Percentiles rank a stretch among this genome's conserved stretches.
These are phyloP conservation scores for Boletus sensibilis DNA, from an alignment of 768 basidiomycete genomes.

Conservation along the genomic window DNA sequence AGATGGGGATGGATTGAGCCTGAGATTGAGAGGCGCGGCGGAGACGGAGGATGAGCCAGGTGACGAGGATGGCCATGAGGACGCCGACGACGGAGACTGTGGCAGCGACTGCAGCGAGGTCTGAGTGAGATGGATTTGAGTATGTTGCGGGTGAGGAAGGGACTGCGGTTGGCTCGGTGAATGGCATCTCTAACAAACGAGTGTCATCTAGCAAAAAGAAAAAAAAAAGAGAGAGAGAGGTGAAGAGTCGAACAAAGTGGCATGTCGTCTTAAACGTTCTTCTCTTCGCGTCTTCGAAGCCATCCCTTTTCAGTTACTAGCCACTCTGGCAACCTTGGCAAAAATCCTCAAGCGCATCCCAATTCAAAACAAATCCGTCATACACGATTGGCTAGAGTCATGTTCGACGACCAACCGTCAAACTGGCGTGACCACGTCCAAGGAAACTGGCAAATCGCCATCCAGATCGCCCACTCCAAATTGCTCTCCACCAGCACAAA, in stretches of 20 bases:
- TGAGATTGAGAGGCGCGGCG: conserved; percentile 4
- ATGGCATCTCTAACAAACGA: background rate
- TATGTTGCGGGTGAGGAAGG: conserved; percentile 1
- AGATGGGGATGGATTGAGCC: background rate
- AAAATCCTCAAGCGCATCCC: background rate
- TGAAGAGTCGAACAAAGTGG: too few species aligned
- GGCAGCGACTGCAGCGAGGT: conserved; percentile 21
- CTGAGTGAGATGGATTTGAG: conserved; percentile 7
- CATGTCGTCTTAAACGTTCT: background rate
- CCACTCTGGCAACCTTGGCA: background rate
- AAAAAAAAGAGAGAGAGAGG: background rate
- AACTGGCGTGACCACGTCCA: conserved; percentile 56
- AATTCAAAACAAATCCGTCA: conserved; percentile 19
- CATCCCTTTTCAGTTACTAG: background rate
- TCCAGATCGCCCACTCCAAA: conserved; percentile 51
- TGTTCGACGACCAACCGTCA: conserved; percentile 22
- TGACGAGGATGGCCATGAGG: background rate
- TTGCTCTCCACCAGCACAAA: conserved; percentile 56
- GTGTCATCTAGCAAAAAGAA: background rate
- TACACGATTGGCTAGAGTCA: conserved; percentile 53
- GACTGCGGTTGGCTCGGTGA: background rate
- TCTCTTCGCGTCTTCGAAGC: background rate
- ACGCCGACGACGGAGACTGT: conserved; percentile 22
- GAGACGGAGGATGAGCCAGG: background rate
- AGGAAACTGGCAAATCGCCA: conserved; percentile 54